phyloP scores from a whole-genome alignment of 371 early-diverging fungal genomes.

The Syncephalis fuscata region DNA sequence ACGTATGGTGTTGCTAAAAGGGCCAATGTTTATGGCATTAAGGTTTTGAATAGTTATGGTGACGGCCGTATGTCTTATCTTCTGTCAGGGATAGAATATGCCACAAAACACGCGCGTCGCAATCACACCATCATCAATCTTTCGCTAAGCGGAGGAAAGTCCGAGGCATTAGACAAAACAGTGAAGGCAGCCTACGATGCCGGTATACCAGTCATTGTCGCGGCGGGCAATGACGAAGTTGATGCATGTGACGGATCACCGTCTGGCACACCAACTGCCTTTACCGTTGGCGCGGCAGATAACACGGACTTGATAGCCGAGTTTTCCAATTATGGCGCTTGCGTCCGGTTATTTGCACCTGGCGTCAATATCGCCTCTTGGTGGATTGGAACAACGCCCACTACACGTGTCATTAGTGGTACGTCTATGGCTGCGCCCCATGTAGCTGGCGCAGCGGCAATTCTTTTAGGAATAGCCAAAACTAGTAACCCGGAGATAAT shows the following conservation, averaged over 20 bases:
- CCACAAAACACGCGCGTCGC: slow-evolving; percentile 45
- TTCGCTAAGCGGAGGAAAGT: slow-evolving; percentile 40
- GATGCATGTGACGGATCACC: slow-evolving; percentile 45
- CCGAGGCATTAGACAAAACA: slow-evolving; percentile 18
- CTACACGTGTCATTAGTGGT: slow-evolving; percentile 7
- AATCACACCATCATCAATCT: slow-evolving; percentile 34
- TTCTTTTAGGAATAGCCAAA: neutral
- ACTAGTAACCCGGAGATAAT: neutral
- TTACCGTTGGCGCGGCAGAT: slow-evolving; percentile 50
- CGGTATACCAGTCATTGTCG: slow-evolving; percentile 33
- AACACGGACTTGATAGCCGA: slow-evolving; percentile 32
- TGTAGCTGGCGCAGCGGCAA: slow-evolving; percentile 58
- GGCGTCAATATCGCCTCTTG: neutral
- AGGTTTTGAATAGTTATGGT: slow-evolving; percentile 26
- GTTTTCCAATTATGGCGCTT: slow-evolving; percentile 33
- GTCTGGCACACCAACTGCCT: slow-evolving; percentile 23
- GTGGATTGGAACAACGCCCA: neutral
- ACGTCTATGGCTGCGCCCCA: slow-evolving; percentile 66
- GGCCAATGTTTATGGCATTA: slow-evolving; percentile 34
- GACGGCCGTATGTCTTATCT: slow-evolving; percentile 8
- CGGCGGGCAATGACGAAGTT: slow-evolving; percentile 41
- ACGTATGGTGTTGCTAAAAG: slow-evolving; percentile 59
- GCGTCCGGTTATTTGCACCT: slow-evolving; percentile 12
- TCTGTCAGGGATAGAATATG: slow-evolving; percentile 9
- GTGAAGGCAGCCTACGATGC: slow-evolving; percentile 11